These are phyloP conservation scores for Mrakiaceae sp. DNA, from an alignment of 1,284 basidiomycete genomes.

Conservation along the genomic window DNA sequence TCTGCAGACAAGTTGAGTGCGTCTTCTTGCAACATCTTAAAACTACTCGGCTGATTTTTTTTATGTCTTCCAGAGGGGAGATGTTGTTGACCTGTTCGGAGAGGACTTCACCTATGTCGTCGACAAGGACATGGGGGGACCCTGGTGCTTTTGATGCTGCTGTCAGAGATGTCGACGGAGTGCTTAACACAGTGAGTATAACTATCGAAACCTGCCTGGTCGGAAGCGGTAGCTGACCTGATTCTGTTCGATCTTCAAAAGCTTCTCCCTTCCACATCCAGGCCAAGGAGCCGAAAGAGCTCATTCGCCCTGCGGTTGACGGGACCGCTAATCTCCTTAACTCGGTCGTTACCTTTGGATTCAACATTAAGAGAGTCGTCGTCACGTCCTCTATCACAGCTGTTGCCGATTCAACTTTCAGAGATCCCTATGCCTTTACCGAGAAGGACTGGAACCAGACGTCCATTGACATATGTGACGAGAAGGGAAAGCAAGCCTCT, in stretches of 20 bases:
- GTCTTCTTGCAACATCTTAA: background rate
- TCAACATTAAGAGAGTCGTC: conserved; percentile 8
- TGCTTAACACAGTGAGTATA: conserved; percentile 30
- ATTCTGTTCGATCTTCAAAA: background rate
- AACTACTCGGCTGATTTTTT: background rate
- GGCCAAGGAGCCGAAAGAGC: background rate
- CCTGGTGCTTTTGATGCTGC: background rate
- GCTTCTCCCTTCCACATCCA: conserved; percentile 4
- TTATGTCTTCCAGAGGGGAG: background rate
- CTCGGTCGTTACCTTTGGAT: background rate
- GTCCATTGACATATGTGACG: conserved; percentile 42
- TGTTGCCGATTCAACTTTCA: background rate
- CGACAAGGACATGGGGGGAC: conserved; percentile 47
- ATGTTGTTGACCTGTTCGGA: conserved; percentile 30
- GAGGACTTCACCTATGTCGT: conserved; percentile 41
- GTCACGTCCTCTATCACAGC: conserved; percentile 14
- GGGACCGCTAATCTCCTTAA: conserved; percentile 1
- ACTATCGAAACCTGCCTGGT: conserved; percentile 41
- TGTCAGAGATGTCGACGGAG: background rate
- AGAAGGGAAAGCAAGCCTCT: conserved; percentile 43
- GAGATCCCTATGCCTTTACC: conserved; percentile 23
- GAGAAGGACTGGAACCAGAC: conserved; percentile 55
- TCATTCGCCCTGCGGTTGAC: conserved; percentile 3
- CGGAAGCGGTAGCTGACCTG: conserved; percentile 19
- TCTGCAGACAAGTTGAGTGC: conserved; percentile 22